Percentiles rank a stretch among this genome's conserved stretches.
Evolutionary conservation across 2,329 filamentous ascomycete genomes (phyloP).

Genomic region (Macrophomina pseudophaseolina): DNA sequence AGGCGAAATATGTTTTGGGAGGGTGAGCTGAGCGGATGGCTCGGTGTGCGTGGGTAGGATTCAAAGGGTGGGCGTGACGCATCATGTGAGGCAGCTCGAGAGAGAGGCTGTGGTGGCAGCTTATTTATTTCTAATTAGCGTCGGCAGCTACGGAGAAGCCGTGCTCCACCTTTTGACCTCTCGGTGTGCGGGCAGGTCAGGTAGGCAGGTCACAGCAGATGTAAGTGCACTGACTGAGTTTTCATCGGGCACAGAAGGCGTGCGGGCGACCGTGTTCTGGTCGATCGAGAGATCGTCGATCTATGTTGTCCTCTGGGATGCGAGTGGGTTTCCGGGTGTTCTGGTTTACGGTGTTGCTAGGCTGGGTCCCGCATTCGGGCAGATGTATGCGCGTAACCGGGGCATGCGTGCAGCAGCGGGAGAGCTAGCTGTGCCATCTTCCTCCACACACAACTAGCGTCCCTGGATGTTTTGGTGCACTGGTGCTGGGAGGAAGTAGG

Average conservation of each 20-base stretch:
- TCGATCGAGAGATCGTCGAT: conserved; percentile 12
- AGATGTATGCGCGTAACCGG: background rate
- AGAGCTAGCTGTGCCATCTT: background rate
- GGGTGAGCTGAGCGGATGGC: background rate
- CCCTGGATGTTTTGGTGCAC: background rate
- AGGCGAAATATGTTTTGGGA: background rate
- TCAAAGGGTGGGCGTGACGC: background rate
- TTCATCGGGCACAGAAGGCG: background rate
- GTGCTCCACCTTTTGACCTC: no score
- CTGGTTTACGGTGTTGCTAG: background rate
- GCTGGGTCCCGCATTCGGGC: background rate
- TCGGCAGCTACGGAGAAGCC: background rate
- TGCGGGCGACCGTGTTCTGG: background rate
- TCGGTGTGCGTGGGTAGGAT: background rate
- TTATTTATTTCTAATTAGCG: conserved; percentile 6
- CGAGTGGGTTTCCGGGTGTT: background rate
- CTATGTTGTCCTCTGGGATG: background rate
- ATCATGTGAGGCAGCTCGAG: conserved; percentile 18
- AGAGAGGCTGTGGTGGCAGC: conserved; percentile 10
- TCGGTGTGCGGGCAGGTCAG: background rate
- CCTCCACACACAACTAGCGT: background rate
- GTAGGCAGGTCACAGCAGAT: background rate
- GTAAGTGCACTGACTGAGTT: background rate
- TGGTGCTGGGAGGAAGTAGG: background rate
- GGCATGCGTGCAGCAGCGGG: conserved; percentile 6